Evolutionary conservation across 2,329 filamentous ascomycete genomes (phyloP).

Genomic region (Aspergillus sp.): DNA sequence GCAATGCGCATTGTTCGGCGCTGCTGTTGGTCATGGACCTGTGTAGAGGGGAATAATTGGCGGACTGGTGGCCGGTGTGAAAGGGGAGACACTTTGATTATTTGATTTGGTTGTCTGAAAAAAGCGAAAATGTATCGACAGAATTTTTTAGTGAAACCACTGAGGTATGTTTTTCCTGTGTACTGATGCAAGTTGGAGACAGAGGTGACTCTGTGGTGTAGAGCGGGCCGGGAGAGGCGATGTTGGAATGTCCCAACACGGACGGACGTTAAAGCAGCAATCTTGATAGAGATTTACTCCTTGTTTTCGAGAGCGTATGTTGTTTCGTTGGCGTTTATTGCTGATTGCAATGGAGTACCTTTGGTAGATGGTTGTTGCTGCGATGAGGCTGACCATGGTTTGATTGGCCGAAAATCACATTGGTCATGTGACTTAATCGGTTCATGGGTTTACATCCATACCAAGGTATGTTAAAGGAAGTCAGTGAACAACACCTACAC

Average conservation of each 20-base stretch:
- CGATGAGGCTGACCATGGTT: background rate
- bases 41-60: background rate
- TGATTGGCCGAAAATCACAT: constrained; percentile 1
- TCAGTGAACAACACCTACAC: background rate
- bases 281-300: background rate
- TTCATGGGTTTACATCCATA: background rate
- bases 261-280: background rate
- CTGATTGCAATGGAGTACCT: background rate
- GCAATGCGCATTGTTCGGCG: constrained; percentile 49
- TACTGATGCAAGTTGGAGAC: background rate
- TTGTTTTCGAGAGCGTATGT: background rate
- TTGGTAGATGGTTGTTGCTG: constrained; percentile 1
- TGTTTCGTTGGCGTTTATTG: background rate
- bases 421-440: constrained; percentile 2
- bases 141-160: background rate
- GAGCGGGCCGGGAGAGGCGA: background rate
- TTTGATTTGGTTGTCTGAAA: background rate
- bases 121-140: background rate
- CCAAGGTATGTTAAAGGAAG: background rate
- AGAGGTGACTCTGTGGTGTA: background rate
- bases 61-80: background rate
- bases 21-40: background rate
- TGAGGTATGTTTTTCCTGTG: background rate
- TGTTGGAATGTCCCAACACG: constrained; percentile 5
- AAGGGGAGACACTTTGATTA: background rate